Evolutionary conservation across 73 alveolate species (phyloP).

Genomic region (Breviolum minutum): DNA sequence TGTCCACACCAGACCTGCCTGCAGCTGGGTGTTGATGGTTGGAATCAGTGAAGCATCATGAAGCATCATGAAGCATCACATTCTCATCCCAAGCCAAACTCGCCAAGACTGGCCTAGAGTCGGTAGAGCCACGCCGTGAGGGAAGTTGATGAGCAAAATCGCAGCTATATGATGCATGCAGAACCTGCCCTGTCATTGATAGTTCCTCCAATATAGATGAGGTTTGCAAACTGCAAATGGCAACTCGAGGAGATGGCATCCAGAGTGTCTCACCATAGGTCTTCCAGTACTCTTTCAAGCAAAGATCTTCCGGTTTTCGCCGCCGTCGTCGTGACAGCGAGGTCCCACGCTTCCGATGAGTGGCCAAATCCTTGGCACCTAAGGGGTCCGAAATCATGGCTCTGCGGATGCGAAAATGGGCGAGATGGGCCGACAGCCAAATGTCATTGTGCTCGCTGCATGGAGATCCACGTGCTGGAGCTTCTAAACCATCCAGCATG

Average conservation of each 20-base stretch:
- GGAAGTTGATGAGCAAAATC: background rate
- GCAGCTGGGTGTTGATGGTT: background rate
- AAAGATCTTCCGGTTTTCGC: constrained; percentile 36
- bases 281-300: background rate
- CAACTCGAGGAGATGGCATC: constrained; percentile 55
- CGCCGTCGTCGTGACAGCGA: constrained; percentile 71
- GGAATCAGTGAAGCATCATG: no score
- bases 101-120: no score
- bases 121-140: background rate
- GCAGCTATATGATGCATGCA: constrained; percentile 40
- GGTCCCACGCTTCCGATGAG: constrained; percentile 56
- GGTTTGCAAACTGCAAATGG: background rate
- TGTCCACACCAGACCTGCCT: constrained; percentile 51
- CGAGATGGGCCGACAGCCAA: constrained; percentile 80
- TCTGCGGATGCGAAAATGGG: constrained; percentile 35
- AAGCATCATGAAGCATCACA: no score
- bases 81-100: no score
- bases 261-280: constrained; percentile 2
- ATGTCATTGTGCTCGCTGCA: constrained; percentile 88
- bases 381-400: constrained; percentile 71
- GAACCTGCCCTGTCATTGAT: background rate
- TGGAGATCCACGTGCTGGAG: constrained; percentile 8
- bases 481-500: constrained; percentile 41
- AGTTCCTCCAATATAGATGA: background rate
- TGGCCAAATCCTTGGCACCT: constrained; percentile 54